phyloP scores from a whole-genome alignment of 2,329 filamentous ascomycete genomes.

The Bipolaris zeicola region DNA sequence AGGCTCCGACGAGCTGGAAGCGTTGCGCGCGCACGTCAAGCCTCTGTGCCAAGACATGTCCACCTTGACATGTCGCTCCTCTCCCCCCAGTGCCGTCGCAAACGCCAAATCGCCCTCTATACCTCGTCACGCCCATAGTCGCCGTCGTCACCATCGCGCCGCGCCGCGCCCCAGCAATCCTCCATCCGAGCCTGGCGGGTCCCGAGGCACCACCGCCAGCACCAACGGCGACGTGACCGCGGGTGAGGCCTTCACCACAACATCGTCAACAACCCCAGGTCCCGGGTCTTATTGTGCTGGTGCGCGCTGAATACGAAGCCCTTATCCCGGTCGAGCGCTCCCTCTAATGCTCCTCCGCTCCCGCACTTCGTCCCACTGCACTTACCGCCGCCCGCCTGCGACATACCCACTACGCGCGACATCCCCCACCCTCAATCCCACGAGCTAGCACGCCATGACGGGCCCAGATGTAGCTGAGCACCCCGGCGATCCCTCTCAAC shows the following conservation, averaged over 20 bases:
- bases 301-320: slow-evolving; percentile 1
- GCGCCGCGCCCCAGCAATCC: slow-evolving; percentile 35
- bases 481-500: slow-evolving; percentile 32
- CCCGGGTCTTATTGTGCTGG: slow-evolving; percentile 12
- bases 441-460: slow-evolving; percentile 37
- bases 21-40: slow-evolving; percentile 8
- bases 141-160: neutral
- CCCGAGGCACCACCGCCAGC: slow-evolving; percentile 16
- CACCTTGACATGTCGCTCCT: slow-evolving; percentile 9
- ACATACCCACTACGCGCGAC: slow-evolving; percentile 7
- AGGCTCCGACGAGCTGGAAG: slow-evolving; percentile 3
- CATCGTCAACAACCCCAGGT: slow-evolving; percentile 8
- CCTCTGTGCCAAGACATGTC: slow-evolving; percentile 13
- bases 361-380: slow-evolving; percentile 13
- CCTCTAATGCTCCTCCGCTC: slow-evolving; percentile 27
- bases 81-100: slow-evolving; percentile 7
- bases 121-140: neutral
- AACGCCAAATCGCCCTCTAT: slow-evolving; percentile 2
- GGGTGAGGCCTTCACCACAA: slow-evolving; percentile 16
- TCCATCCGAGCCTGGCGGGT: slow-evolving; percentile 31
- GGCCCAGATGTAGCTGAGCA: slow-evolving; percentile 33
- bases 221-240: slow-evolving; percentile 12
- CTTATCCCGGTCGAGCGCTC: slow-evolving; percentile 1
- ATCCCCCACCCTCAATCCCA: neutral
- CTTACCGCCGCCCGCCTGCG: slow-evolving; percentile 14